Conservation (phyloP, 2,329 filamentous ascomycete species). For the Colletotrichum tabaci region DNA sequence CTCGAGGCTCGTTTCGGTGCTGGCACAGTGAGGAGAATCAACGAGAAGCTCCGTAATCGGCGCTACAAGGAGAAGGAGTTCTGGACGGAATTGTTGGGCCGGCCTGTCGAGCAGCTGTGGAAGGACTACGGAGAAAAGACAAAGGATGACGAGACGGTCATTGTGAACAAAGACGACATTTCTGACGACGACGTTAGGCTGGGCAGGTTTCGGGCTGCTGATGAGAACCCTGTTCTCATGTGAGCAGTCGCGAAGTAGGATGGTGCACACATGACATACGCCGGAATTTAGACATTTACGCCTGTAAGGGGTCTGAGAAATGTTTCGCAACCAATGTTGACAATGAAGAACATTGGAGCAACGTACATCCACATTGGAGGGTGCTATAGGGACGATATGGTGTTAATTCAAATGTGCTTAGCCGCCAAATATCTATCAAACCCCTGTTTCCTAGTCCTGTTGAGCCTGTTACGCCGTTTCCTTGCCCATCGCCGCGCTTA, state of each 20-base stretch:
- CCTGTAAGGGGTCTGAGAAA: too few relatives aligned
- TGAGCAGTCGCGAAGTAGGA: background rate
- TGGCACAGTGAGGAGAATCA: constrained; percentile 74
- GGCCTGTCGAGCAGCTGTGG: constrained; percentile 80
- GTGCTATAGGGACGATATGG: background rate
- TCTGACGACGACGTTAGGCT: constrained; percentile 43
- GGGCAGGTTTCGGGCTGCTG: constrained; percentile 31
- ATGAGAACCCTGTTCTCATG: constrained; percentile 3
- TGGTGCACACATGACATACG: background rate
- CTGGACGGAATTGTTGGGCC: constrained; percentile 78
- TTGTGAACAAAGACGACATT: constrained; percentile 46
- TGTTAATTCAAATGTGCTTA: constrained; percentile 2
- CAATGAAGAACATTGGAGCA: background rate
- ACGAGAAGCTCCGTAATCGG: constrained; percentile 75
- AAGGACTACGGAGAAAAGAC: constrained; percentile 72
- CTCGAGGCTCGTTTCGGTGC: constrained; percentile 77
- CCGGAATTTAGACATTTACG: too few relatives aligned
- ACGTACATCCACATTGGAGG: background rate
- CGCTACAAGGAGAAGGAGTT: constrained; percentile 77
- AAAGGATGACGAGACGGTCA: constrained; percentile 42
- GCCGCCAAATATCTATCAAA: constrained; percentile 30
- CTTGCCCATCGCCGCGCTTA: constrained; percentile 7
- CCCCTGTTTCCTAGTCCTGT: constrained; percentile 34
- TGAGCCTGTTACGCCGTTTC: constrained; percentile 34
- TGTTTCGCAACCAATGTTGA: background rate